Conservation (phyloP, 2,329 filamentous ascomycete species). For the Alternaria rosae region DNA sequence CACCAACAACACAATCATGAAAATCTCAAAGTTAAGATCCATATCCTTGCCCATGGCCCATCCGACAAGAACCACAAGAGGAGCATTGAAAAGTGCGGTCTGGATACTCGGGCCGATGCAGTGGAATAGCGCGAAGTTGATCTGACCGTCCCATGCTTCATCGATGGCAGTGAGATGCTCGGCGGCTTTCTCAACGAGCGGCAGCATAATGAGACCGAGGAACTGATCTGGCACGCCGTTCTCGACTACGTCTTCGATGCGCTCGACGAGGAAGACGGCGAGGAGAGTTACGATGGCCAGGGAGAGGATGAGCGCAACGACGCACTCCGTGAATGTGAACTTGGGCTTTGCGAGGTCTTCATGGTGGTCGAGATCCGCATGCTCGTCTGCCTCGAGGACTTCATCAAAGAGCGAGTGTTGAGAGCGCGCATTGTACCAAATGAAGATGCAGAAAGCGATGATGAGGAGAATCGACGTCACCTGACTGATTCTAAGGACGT, state of each 20-base stretch:
- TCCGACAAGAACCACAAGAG: conserved; percentile 80
- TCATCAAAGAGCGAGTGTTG: conserved; percentile 81
- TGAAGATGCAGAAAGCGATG: conserved; percentile 52
- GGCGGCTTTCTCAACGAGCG: conserved; percentile 84
- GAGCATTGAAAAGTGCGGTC: conserved; percentile 87
- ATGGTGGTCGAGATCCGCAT: conserved; percentile 68
- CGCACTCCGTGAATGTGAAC: conserved; percentile 76
- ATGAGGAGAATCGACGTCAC: conserved; percentile 47
- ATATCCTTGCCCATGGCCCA: conserved; percentile 77
- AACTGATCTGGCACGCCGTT: conserved; percentile 60
- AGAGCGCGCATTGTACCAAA: conserved; percentile 76
- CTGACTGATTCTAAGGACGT: conserved; percentile 46
- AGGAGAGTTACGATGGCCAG: conserved; percentile 75
- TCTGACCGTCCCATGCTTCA: conserved; percentile 83
- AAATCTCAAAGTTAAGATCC: conserved; percentile 85
- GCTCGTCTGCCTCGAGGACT: conserved; percentile 75
- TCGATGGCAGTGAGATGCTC: conserved; percentile 85
- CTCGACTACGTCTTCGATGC: conserved; percentile 71
- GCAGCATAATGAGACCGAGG: conserved; percentile 76
- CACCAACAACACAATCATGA: conserved; percentile 83
- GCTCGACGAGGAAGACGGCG: conserved; percentile 74
- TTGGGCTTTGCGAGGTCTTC: conserved; percentile 69
- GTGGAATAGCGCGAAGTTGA: conserved; percentile 84
- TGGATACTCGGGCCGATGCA: conserved; percentile 88
- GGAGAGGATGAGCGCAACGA: conserved; percentile 69